A percentile compares a stretch with the other conserved stretches of the same genome.
These are phyloP conservation scores for Candida quercuum DNA, from an alignment of 805 yeast species.

Conservation along the genomic window DNA sequence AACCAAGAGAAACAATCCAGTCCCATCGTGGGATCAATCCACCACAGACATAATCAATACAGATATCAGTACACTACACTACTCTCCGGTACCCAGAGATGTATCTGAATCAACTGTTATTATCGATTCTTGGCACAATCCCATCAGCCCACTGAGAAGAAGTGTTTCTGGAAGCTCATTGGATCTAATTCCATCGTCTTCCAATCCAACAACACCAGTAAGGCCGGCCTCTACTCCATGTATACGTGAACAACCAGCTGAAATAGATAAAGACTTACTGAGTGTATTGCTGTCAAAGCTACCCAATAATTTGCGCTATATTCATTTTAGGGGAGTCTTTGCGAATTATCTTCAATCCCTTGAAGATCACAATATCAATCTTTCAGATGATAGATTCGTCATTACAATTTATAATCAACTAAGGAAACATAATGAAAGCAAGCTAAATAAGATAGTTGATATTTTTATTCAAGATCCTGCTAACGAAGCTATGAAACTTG, in stretches of 20 bases:
- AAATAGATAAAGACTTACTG: conserved; percentile 12
- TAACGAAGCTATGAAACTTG: conserved; percentile 22
- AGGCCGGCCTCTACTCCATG: conserved; percentile 1
- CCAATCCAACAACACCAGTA: conserved; percentile 1
- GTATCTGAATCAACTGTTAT: conserved; percentile 19
- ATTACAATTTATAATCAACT: conserved; percentile 21
- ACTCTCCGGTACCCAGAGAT: conserved; percentile 1
- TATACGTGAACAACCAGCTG: conserved; percentile 1
- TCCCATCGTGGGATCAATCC: background rate
- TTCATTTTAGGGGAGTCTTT: conserved; percentile 16
- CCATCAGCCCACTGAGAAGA: conserved; percentile 15
- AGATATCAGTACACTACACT: background rate
- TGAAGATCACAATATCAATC: conserved; percentile 11
- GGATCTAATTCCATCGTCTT: conserved; percentile 7
- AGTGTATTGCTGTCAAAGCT: too few species aligned
- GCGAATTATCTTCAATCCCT: conserved; percentile 12
- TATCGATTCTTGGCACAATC: conserved; percentile 9
- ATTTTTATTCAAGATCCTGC: conserved; percentile 16
- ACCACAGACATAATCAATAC: conserved; percentile 1
- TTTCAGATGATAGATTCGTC: conserved; percentile 15
- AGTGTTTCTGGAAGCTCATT: conserved; percentile 20
- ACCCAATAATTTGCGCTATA: conserved; percentile 4
- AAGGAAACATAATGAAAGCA: conserved; percentile 2
- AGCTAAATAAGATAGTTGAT: conserved; percentile 14
- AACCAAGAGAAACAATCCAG: background rate